Evolutionary conservation across 75 land plant species (phyloP).

Genomic region (Pseudotsuga menziesii): DNA sequence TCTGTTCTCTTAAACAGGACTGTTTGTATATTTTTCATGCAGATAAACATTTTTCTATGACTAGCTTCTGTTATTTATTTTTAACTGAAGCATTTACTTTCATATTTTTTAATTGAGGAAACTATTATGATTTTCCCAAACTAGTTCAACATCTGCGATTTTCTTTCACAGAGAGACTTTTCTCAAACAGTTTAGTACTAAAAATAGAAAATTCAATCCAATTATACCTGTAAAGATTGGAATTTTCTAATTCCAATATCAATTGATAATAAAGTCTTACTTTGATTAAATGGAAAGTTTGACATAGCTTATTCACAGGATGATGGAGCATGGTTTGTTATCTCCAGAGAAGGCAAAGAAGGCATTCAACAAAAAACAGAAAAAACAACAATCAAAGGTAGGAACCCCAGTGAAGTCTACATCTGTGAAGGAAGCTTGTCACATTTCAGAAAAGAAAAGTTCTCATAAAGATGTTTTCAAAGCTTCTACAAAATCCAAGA

Average conservation of each 20-base stretch:
- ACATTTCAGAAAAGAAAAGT: not conserved
- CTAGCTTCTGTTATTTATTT: too few relatives aligned
- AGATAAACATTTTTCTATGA: too few relatives aligned
- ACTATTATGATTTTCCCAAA: too few relatives aligned
- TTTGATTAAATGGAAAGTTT: not conserved
- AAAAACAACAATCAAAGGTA: constrained; percentile 37
- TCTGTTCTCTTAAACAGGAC: too few relatives aligned
- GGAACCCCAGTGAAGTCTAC: constrained; percentile 54
- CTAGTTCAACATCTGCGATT: too few relatives aligned
- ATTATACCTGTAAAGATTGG: not conserved
- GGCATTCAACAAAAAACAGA: constrained; percentile 61
- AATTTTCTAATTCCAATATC: not conserved
- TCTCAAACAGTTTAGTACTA: too few relatives aligned
- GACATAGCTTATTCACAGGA: constrained; percentile 33
- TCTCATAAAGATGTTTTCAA: not conserved
- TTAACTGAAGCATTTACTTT: too few relatives aligned
- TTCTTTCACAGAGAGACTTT: too few relatives aligned
- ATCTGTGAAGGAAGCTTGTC: constrained; percentile 5
- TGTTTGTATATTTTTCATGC: too few relatives aligned
- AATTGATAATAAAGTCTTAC: not conserved
- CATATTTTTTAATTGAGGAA: too few relatives aligned
- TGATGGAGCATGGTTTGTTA: constrained; percentile 90
- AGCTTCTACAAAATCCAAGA: constrained; percentile 8
- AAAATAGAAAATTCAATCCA: not conserved
- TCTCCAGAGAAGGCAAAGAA: constrained; percentile 64